Evolutionary conservation across 2,329 filamentous ascomycete genomes (phyloP).

Genomic region (Chaetothyriales sp.): DNA sequence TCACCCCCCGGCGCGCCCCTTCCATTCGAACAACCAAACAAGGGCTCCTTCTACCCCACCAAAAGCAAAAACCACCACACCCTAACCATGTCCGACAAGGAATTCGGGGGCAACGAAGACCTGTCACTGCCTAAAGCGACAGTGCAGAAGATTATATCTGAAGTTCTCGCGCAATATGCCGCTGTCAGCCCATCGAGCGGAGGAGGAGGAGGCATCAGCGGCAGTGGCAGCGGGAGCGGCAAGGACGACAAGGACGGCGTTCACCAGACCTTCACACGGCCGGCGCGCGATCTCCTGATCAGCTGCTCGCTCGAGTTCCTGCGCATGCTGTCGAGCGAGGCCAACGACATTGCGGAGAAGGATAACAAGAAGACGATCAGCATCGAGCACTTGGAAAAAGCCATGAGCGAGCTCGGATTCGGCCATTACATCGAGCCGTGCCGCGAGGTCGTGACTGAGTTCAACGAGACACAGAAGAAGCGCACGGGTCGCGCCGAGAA

Average conservation of each 20-base stretch:
- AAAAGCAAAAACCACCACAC: background rate
- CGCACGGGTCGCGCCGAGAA: conserved; percentile 49
- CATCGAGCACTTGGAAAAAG: conserved; percentile 92
- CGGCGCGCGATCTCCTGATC: conserved; percentile 86
- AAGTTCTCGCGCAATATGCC: conserved; percentile 54
- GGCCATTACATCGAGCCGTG: conserved; percentile 82
- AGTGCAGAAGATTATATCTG: conserved; percentile 73
- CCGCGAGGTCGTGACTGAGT: conserved; percentile 69
- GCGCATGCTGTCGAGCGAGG: conserved; percentile 93
- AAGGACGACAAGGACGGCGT: conserved; percentile 25
- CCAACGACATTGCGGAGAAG: conserved; percentile 97
- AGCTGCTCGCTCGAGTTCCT: conserved; percentile 99
- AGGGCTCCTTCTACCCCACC: background rate
- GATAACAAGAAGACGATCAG: conserved; percentile 99
- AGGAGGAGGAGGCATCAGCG: no score
- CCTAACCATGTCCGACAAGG: conserved; percentile 37
- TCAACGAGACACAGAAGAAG: conserved; percentile 87
- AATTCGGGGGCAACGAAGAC: conserved; percentile 42
- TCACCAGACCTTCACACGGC: conserved; percentile 57
- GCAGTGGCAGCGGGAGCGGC: conserved; percentile 27
- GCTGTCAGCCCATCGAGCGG: conserved; percentile 34
- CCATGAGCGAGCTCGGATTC: conserved; percentile 82
- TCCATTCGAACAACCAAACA: background rate
- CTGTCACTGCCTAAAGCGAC: conserved; percentile 50
- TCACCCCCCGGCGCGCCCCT: background rate